Conservation (phyloP, 805 yeast genomes). For the Kodamaea leandrae region DNA sequence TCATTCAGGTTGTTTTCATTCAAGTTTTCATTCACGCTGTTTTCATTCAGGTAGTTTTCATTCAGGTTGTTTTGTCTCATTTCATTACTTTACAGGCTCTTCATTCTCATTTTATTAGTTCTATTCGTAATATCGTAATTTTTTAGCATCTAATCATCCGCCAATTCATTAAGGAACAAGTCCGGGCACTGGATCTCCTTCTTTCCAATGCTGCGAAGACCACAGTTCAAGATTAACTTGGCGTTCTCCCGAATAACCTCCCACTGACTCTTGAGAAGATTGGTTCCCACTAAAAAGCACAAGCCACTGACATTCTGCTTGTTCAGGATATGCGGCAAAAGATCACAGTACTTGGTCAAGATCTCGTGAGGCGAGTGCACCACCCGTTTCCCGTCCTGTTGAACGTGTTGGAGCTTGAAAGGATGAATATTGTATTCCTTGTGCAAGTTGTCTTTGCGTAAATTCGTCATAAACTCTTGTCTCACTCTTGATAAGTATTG, state of each 20-base stretch:
- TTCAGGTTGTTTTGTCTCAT: too few species aligned
- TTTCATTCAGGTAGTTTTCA: too few species aligned
- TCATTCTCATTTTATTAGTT: too few species aligned
- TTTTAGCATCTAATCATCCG: conserved; percentile 5
- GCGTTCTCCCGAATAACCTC: conserved; percentile 43
- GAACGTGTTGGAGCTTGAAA: conserved; percentile 14
- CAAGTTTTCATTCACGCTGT: too few species aligned
- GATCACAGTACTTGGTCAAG: conserved; percentile 31
- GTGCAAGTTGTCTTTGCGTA: conserved; percentile 24
- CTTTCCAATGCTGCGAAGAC: conserved; percentile 40
- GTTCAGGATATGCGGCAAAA: conserved; percentile 30
- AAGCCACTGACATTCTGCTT: conserved; percentile 42
- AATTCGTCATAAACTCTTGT: conserved; percentile 30
- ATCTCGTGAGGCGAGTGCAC: conserved; percentile 25
- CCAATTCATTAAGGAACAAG: conserved; percentile 27
- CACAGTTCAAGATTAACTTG: conserved; percentile 41
- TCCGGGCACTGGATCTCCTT: conserved; percentile 32
- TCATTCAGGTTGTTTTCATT: too few species aligned
- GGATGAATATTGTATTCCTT: conserved; percentile 23
- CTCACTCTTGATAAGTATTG: conserved; percentile 34
- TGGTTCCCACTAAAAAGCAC: conserved; percentile 40
- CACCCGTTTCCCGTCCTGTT: conserved; percentile 9
- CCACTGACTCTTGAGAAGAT: conserved; percentile 40
- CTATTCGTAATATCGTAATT: background rate
- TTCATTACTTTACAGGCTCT: too few species aligned